Evolutionary conservation across 306 rosid species (phyloP), one percentile per base, ranked within the genome.

Genomic region (Trichosanthes truncata): DNA sequence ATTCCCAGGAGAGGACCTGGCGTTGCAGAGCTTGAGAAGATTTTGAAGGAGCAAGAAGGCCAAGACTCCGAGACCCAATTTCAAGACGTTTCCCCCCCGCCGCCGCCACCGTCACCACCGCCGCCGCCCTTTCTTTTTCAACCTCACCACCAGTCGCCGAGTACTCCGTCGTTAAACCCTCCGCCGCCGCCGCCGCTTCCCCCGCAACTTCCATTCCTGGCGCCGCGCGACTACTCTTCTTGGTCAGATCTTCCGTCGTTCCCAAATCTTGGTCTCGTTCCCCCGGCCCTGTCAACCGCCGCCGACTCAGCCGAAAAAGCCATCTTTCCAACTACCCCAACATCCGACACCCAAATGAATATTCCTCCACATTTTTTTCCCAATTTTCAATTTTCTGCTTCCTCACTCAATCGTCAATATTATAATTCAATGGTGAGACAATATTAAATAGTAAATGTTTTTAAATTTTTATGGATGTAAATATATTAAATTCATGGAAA

Each of bases 1-100:
- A 76, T 86, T 3, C 94, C 96, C 1, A 87, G 87, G 82, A 84
- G 97, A 87, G 96, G 97, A 7, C 97, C 93, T 10, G 93, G 93
- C 33, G 97, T 93, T 8, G 93, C 96, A 0, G 91, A 89, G 56
- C 92, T 93, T 0, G 93, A 90, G 81, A 93, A 91, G 81, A 88
- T 93, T 35, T 67, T 89, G 45, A 86, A 89, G 75, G 92, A 93
- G 11, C 89, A 88, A 69, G 86, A 78, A 65, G 81, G 33, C 56
- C 56, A 29, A 29, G 33, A 29, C 33, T 29, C 33, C 33, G 33
- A 29, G 33, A 29, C 33, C 33, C 33, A 29, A 29, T 29, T 29
- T 29, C 33, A 36, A 36, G 40, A 1, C 21, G 15, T 51, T 51
- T 17, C 56, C 7, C 2, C 56, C 0, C 56, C 13, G 60, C 23